Percentiles rank a stretch among this genome's conserved stretches.
Conservation (phyloP, 495 filamentous ascomycete genomes). For the Saxispiralis lemnorum region DNA sequence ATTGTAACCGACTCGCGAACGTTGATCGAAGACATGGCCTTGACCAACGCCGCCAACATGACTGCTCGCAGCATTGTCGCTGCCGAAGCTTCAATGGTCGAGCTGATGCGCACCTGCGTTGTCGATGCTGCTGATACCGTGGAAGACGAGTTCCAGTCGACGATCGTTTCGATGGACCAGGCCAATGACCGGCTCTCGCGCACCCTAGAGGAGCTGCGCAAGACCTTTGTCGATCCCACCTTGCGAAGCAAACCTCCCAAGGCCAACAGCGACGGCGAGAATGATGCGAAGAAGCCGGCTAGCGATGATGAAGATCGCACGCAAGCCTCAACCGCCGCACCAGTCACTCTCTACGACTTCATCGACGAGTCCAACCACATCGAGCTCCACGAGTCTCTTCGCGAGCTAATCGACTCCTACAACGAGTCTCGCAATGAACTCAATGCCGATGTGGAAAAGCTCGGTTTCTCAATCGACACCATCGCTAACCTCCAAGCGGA, state of each 20-base stretch:
- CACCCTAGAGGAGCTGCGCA: conserved; percentile 51
- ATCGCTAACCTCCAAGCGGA: conserved; percentile 21
- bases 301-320: background rate
- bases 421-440: conserved; percentile 18
- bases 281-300: background rate
- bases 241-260: conserved; percentile 28
- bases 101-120: conserved; percentile 44
- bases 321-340: conserved; percentile 39
- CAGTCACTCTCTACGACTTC: conserved; percentile 69
- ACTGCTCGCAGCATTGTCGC: conserved; percentile 58
- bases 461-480: background rate
- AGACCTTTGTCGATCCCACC: conserved; percentile 53
- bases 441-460: conserved; percentile 5
- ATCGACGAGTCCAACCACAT: conserved; percentile 69
- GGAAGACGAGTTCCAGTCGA: conserved; percentile 36
- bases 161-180: conserved; percentile 41
- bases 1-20: conserved; percentile 60
- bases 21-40: conserved; percentile 61
- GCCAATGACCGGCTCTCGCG: conserved; percentile 51
- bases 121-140: conserved; percentile 34
- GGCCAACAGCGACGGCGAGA: background rate
- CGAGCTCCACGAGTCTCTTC: conserved; percentile 44
- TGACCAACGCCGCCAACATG: conserved; percentile 56
- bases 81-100: conserved; percentile 53
- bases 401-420: conserved; percentile 40